These are phyloP conservation scores for Luzula sylvatica DNA, from an alignment of 176 grass and related monocot genomes.

Conservation along the genomic window DNA sequence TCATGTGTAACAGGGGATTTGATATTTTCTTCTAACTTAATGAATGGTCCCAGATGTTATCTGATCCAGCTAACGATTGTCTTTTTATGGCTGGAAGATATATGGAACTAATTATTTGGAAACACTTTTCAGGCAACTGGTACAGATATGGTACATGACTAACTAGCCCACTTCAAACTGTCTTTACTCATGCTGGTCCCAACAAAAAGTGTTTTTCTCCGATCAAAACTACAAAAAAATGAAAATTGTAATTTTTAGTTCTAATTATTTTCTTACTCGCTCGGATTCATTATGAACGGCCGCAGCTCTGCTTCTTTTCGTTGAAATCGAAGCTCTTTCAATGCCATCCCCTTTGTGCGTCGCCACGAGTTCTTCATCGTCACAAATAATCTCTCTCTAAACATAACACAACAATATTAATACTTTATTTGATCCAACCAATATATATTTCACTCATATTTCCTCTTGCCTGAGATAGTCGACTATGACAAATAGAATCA, in stretches of 20 bases:
- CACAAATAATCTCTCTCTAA: conserved; percentile 50
- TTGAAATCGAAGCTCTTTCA: conserved; percentile 37
- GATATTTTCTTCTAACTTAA: too few relatives aligned
- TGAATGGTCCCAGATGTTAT: conserved; percentile 16
- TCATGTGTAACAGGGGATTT: too few relatives aligned
- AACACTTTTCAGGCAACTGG: conserved; percentile 11
- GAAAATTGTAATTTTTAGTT: not conserved
- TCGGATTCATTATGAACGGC: conserved; percentile 92
- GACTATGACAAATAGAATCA: conserved; percentile 55
- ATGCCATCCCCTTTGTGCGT: conserved; percentile 18
- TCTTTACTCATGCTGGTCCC: not conserved
- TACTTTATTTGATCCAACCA: not conserved
- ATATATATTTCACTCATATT: not conserved
- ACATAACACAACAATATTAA: conserved; percentile 1
- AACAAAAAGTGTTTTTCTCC: not conserved
- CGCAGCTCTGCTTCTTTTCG: conserved; percentile 60
- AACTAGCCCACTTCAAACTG: conserved; percentile 3
- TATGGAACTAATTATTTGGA: conserved; percentile 10
- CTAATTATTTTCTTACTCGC: conserved; percentile 69
- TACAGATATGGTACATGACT: conserved; percentile 9
- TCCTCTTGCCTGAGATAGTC: conserved; percentile 40
- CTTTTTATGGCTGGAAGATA: not conserved
- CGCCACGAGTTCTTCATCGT: conserved; percentile 42
- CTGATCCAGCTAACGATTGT: conserved; percentile 22
- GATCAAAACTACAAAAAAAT: not conserved